Base-by-base conservation (phyloP, 1,284 basidiomycete species). In the Rhodotorula sp. region DNA sequence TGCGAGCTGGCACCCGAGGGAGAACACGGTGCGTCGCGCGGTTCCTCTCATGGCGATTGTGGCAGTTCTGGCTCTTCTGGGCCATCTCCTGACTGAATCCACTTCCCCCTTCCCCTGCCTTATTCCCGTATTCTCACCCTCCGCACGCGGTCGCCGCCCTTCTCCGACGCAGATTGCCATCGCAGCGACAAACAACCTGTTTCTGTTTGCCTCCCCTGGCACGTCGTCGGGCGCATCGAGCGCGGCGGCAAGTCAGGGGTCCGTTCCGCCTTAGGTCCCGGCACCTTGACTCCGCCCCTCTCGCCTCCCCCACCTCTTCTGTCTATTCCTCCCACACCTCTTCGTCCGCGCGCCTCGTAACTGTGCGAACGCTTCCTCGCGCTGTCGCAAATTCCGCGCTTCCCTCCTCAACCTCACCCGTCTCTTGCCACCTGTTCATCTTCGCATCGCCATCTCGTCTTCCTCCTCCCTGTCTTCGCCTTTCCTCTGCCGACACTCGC, bases 161-260 rank as follows among this genome's bases (percentile, higher is more conserved):
- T 98, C 85, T 95, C 96, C 59, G 86, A 88, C 95, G 82, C 98
- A 96, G 59, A 98, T 99, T 56, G 82, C 83, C 56, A 83, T 83
- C 62, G 82, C 81, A 2, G 83, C 83, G 19, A 82, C 82, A 25
- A 83, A 83, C 78, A 83, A 83, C 67, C 77, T 83, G n/a, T 83
- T 83, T 76, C 77, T 83, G 72, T 83, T 65, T 62, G 64, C 66
- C 17, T 25, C 54, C 8, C 59, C 59, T 27, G 48, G 32, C 32
- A 34, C 65, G n/a, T 44, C 50, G 29, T 57, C 65, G 34, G 60
- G 29, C 19, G 58, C 65, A 4, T 61, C 60, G 25, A 61, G 60
- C 32, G 60, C 48, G 13, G 60, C 46, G 17, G 46, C 34, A 36
- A 61, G 21, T 15, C 25, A 25, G 17, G 48, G 60, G 12, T 50